Evolutionary conservation across 257 asterid genomes (phyloP), one percentile per base, ranked within the genome.

Genomic region (Nicotiana noctiflora): DNA sequence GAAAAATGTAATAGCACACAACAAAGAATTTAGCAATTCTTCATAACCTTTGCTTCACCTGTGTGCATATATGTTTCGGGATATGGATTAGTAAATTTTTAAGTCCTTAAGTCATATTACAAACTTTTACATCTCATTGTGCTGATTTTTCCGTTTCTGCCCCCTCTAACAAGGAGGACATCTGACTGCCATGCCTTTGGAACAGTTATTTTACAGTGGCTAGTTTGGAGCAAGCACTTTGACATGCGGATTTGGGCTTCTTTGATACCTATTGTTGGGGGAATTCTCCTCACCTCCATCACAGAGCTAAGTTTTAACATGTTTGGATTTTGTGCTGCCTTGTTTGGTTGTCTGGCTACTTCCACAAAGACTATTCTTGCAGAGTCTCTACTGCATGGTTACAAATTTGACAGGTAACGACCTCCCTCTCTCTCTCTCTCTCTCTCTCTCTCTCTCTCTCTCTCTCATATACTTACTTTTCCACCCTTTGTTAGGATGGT

Each of bases 301-400:
- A 88, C 91, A 2, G 91, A 88, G 75, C 87, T 88, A 63, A 86
- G 91, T 84, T 88, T 88, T 57, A 88, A 88, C 25, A 49, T 77
- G 55, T 83, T 83, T 59, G 91, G 88, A 49, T 88, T 88, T 65
- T 88, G 82, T 83, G 91, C 91, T 62, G 91, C 91, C 18, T 84
- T 88, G 82, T 86, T 88, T 70, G 91, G 91, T 18, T 88, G 91
- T 65, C 85, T 88, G 66, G 91, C 91, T 56, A 88, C 91, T 66
- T 86, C 91, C 18, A 88, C 91, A 12, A 88, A 88, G 79, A 88
- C 91, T 53, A 88, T 88, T 51, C 88, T 88, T 63, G 91, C 91
- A 34, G 91, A 88, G 80, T 84, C 91, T 57, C 63, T 88, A 49
- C 85, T 88, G 53, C 91, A 86, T 82, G 91, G 90, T 9, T 85